Evolutionary conservation across 2,329 filamentous ascomycete species (phyloP).

Genomic region (Ophiostoma pallidulum): DNA sequence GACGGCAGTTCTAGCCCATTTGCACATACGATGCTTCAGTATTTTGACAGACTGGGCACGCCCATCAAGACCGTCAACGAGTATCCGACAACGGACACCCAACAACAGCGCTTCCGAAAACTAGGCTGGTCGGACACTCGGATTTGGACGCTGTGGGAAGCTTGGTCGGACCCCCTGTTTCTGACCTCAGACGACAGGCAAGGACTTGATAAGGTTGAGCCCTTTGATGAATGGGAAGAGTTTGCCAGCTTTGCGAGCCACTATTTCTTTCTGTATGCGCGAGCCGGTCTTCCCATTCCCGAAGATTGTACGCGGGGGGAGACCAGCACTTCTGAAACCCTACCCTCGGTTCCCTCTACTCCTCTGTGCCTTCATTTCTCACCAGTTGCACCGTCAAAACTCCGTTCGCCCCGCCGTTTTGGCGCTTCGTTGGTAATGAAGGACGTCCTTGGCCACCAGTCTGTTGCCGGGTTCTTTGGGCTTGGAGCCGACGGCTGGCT

Average conservation of each 20-base stretch:
- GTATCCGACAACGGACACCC: conserved; percentile 58
- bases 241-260: conserved; percentile 77
- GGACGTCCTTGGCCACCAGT: conserved; percentile 32
- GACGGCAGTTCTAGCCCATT: conserved; percentile 73
- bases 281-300: conserved; percentile 21
- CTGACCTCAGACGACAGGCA: conserved; percentile 49
- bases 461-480: conserved; percentile 36
- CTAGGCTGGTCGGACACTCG: conserved; percentile 59
- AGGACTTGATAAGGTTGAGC: conserved; percentile 60
- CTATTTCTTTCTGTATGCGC: conserved; percentile 69
- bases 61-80: conserved; percentile 63
- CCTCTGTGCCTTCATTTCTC: conserved; percentile 1
- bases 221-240: conserved; percentile 96
- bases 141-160: conserved; percentile 66
- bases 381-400: conserved; percentile 19
- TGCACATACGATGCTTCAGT: conserved; percentile 72
- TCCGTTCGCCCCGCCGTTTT: conserved; percentile 47
- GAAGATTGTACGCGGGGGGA: no score
- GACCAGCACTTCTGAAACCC: no score
- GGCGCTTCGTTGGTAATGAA: conserved; percentile 41
- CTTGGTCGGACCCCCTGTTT: conserved; percentile 66
- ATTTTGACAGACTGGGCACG: conserved; percentile 73
- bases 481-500: conserved; percentile 35
- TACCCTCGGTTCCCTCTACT: neutral
- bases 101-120: conserved; percentile 55